phyloP scores from a whole-genome alignment of 73 alveolate species.

The Tetrahymena elliotti region DNA sequence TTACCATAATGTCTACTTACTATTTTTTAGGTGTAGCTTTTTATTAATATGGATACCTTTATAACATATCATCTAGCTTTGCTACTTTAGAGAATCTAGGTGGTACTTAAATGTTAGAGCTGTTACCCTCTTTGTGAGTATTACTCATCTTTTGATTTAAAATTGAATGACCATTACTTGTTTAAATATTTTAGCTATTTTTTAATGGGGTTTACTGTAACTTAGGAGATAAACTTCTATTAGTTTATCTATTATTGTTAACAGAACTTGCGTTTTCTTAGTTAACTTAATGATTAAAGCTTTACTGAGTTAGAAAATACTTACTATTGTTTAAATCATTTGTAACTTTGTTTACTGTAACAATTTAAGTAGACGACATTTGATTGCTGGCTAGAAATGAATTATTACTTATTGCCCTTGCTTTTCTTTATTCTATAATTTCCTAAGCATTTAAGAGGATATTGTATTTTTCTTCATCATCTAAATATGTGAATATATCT shows the following conservation, averaged over 20 bases:
- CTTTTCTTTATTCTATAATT: not conserved
- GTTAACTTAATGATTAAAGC: not conserved
- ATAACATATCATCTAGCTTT: not conserved
- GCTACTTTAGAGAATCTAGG: not conserved
- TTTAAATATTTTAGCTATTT: too few relatives aligned
- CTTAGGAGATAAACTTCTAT: not conserved
- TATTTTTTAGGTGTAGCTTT: not conserved
- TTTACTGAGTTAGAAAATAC: not conserved
- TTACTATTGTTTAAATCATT: not conserved
- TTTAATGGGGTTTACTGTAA: not conserved
- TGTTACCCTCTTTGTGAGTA: not conserved
- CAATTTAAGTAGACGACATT: not conserved
- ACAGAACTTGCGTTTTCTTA: not conserved
- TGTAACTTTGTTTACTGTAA: too few relatives aligned
- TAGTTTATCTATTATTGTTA: too few relatives aligned
- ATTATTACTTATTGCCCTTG: not conserved
- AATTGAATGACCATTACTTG: not conserved
- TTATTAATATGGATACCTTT: not conserved
- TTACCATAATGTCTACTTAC: not conserved
- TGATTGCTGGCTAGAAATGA: not conserved
- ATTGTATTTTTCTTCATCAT: not conserved
- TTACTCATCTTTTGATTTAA: not conserved
- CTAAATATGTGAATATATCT: not conserved
- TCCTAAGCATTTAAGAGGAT: not conserved
- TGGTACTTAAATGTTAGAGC: not conserved